A percentile compares a stretch with the other conserved stretches of the same genome.
These are phyloP conservation scores for Metschnikowia colocasiae DNA, from an alignment of 805 yeast species.

Conservation along the genomic window DNA sequence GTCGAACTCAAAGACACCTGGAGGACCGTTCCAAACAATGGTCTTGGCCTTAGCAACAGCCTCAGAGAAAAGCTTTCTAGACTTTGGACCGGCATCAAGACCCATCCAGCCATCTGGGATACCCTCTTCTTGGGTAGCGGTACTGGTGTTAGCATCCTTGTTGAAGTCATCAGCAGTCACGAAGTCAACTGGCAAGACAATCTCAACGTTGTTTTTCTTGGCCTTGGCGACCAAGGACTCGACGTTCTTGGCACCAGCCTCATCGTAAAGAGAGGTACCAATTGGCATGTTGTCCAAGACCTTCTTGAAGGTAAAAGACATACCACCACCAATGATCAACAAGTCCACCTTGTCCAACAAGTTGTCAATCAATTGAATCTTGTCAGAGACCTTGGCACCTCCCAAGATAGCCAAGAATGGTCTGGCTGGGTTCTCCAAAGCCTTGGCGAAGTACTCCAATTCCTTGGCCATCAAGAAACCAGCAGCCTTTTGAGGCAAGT, in stretches of 20 bases:
- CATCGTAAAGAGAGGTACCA: slow-evolving; percentile 90
- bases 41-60: slow-evolving; percentile 93
- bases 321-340: slow-evolving; percentile 98
- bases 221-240: slow-evolving; percentile 93
- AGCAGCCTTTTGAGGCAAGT: slow-evolving; percentile 92
- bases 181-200: slow-evolving; percentile 92
- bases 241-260: slow-evolving; percentile 93
- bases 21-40: slow-evolving; percentile 99
- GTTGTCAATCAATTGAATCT: slow-evolving; percentile 97
- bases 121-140: slow-evolving; percentile 86
- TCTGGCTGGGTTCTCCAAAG: slow-evolving; percentile 95
- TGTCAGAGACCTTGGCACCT: slow-evolving; percentile 99
- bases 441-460: slow-evolving; percentile 95
- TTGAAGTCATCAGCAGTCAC: slow-evolving; percentile 93
- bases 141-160: slow-evolving; percentile 81
- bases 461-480: slow-evolving; percentile 99
- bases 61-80: slow-evolving; percentile 71
- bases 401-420: slow-evolving; percentile 98
- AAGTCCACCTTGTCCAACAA: slow-evolving; percentile 91
- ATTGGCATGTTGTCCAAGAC: slow-evolving; percentile 78
- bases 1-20: slow-evolving; percentile 99
- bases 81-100: slow-evolving; percentile 91
- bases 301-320: slow-evolving; percentile 99
- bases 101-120: slow-evolving; percentile 96
- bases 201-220: slow-evolving; percentile 89